Evolutionary conservation across 371 early-diverging fungal species (phyloP).

Genomic region (Saksenaea vasiformis): DNA sequence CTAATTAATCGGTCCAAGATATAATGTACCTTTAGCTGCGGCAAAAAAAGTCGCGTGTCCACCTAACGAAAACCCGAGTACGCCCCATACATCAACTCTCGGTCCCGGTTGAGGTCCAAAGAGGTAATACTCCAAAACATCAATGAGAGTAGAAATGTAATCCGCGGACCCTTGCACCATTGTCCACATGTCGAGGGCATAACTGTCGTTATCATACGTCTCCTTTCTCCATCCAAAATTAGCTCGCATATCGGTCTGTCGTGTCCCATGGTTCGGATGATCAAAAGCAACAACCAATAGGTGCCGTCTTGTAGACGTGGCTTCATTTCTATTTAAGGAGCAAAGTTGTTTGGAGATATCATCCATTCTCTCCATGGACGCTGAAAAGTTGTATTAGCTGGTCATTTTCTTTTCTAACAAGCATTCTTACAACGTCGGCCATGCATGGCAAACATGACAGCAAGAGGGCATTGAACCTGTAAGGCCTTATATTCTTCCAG

Average conservation of each 20-base stretch:
- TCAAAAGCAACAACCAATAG: slow-evolving; percentile 55
- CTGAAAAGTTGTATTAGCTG: slow-evolving; percentile 5
- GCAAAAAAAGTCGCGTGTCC: slow-evolving; percentile 58
- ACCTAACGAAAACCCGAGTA: slow-evolving; percentile 57
- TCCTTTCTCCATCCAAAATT: slow-evolving; percentile 47
- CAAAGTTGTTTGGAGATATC: slow-evolving; percentile 27
- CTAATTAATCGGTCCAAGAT: background rate
- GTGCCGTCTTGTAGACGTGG: slow-evolving; percentile 11
- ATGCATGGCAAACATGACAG: slow-evolving; percentile 47
- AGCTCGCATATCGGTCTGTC: slow-evolving; percentile 32
- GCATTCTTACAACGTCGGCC: slow-evolving; percentile 41
- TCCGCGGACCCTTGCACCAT: slow-evolving; percentile 41
- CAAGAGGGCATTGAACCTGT: slow-evolving; percentile 19
- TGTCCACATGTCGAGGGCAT: slow-evolving; percentile 59
- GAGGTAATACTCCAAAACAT: slow-evolving; percentile 49
- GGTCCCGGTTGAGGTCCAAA: slow-evolving; percentile 26
- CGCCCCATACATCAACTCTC: slow-evolving; percentile 49
- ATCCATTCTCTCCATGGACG: slow-evolving; percentile 32
- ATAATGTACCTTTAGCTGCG: slow-evolving; percentile 41
- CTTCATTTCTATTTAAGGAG: slow-evolving; percentile 19
- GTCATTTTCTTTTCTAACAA: background rate
- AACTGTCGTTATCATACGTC: slow-evolving; percentile 35
- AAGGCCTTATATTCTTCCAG: slow-evolving; percentile 35
- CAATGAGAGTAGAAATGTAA: slow-evolving; percentile 53
- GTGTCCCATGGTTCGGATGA: slow-evolving; percentile 58